These are phyloP conservation scores for Pichia insulana DNA, from an alignment of 805 yeast genomes.

Conservation along the genomic window DNA sequence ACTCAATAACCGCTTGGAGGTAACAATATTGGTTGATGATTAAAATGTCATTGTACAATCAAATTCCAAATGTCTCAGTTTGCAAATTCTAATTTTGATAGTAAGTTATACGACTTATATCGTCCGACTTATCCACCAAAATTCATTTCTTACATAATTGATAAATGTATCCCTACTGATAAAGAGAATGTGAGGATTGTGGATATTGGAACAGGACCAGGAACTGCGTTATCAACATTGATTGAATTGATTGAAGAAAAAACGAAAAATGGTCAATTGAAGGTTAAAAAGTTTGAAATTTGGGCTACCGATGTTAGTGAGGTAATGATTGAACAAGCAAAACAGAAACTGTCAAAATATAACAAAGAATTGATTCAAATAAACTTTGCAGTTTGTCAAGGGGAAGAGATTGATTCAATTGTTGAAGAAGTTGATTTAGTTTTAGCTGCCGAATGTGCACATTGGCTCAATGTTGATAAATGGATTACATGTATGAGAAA, in stretches of 20 bases:
- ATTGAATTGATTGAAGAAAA: constrained; percentile 21
- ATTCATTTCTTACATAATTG: constrained; percentile 35
- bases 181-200: constrained; percentile 12
- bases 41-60: too few relatives aligned
- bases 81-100: too few relatives aligned
- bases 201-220: constrained; percentile 57
- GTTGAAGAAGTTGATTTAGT: constrained; percentile 42
- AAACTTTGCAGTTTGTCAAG: constrained; percentile 13
- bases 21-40: too few relatives aligned
- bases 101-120: constrained; percentile 25
- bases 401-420: constrained; percentile 18
- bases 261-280: neutral
- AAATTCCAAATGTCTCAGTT: too few relatives aligned
- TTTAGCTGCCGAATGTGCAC: constrained; percentile 79
- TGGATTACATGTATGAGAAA: constrained; percentile 27
- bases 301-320: constrained; percentile 40
- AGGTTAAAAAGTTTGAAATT: constrained; percentile 18
- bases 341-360: constrained; percentile 3
- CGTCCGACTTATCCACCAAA: constrained; percentile 60
- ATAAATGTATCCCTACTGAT: neutral
- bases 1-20: too few relatives aligned
- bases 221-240: constrained; percentile 40
- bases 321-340: constrained; percentile 39
- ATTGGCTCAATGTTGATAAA: constrained; percentile 49
- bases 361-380: neutral